phyloP scores from a whole-genome alignment of 2,329 filamentous ascomycete species.

The Calonectria pseudoturangicola region DNA sequence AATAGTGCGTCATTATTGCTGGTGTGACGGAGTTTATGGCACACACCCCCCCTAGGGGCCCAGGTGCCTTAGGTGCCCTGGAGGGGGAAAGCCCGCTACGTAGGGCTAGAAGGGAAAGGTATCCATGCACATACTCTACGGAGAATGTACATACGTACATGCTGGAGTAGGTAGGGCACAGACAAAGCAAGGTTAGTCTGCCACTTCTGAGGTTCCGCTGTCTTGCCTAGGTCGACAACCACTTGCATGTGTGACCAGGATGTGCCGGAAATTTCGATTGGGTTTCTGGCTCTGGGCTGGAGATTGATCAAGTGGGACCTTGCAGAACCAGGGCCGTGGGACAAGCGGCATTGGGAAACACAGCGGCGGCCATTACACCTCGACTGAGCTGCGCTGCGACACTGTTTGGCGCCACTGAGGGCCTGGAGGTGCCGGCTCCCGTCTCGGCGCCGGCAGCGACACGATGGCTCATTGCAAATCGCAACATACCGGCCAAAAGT shows the following conservation, averaged over 20 bases:
- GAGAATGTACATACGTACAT: too few relatives aligned
- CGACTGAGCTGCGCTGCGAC: conserved; percentile 30
- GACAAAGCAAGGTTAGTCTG: conserved; percentile 14
- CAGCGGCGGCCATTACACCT: conserved; percentile 10
- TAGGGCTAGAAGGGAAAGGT: conserved; percentile 24
- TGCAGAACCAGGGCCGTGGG: conserved; percentile 35
- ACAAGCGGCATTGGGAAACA: conserved; percentile 25
- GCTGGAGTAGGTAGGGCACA: background rate
- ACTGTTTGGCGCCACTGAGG: background rate
- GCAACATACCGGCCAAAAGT: background rate
- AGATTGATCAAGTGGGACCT: conserved; percentile 32
- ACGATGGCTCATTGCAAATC: background rate
- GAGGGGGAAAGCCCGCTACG: background rate
- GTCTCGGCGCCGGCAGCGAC: conserved; percentile 34
- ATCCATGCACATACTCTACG: conserved; percentile 4
- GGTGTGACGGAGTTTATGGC: conserved; percentile 27
- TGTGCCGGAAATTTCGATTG: conserved; percentile 26
- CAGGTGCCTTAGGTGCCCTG: too few relatives aligned
- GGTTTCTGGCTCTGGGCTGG: conserved; percentile 32
- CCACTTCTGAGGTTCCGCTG: conserved; percentile 3
- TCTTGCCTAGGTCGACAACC: conserved; percentile 1
- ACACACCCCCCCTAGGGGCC: conserved; percentile 19
- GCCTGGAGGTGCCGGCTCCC: conserved; percentile 37
- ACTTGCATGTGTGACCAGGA: conserved; percentile 34
- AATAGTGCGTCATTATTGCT: conserved; percentile 35